Evolutionary conservation across 2,329 filamentous ascomycete genomes (phyloP).

Genomic region (Penicillium sp.): DNA sequence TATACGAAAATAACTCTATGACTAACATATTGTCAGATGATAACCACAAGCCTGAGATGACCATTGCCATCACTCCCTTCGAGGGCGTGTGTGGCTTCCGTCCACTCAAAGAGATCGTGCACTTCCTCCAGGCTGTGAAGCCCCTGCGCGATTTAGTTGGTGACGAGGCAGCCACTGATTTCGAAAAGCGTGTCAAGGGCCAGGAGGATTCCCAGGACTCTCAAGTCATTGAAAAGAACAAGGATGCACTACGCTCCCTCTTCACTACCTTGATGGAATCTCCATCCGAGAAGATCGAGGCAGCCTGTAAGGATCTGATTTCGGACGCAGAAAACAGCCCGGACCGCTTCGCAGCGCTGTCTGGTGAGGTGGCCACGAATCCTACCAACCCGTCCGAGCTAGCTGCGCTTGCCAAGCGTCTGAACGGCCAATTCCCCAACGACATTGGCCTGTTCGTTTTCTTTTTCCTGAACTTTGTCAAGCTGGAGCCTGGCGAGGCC

Average conservation of each 20-base stretch:
- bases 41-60: slow-evolving; percentile 99
- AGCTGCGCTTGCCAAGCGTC: slow-evolving; percentile 69
- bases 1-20: not conserved
- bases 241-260: slow-evolving; percentile 67
- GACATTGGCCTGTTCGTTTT: slow-evolving; percentile 93
- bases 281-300: slow-evolving; percentile 60
- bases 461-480: slow-evolving; percentile 96
- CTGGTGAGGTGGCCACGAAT: slow-evolving; percentile 34
- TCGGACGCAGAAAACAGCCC: slow-evolving; percentile 65
- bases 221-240: slow-evolving; percentile 59
- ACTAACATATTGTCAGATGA: slow-evolving; percentile 61
- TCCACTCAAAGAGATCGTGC: slow-evolving; percentile 76
- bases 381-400: slow-evolving; percentile 55
- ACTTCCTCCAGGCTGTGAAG: slow-evolving; percentile 69
- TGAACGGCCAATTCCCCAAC: slow-evolving; percentile 77
- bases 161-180: slow-evolving; percentile 47
- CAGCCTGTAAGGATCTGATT: slow-evolving; percentile 66
- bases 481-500: slow-evolving; percentile 80
- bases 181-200: slow-evolving; percentile 55
- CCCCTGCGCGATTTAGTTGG: slow-evolving; percentile 65
- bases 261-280: slow-evolving; percentile 82
- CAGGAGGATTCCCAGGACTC: slow-evolving; percentile 50
- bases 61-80: slow-evolving; percentile 93
- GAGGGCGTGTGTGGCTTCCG: slow-evolving; percentile 95
- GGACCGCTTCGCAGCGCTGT: slow-evolving; percentile 64